These are phyloP conservation scores for Chlamydomonas sphaeroides DNA, from an alignment of 139 green algal genomes.

Conservation along the genomic window DNA sequence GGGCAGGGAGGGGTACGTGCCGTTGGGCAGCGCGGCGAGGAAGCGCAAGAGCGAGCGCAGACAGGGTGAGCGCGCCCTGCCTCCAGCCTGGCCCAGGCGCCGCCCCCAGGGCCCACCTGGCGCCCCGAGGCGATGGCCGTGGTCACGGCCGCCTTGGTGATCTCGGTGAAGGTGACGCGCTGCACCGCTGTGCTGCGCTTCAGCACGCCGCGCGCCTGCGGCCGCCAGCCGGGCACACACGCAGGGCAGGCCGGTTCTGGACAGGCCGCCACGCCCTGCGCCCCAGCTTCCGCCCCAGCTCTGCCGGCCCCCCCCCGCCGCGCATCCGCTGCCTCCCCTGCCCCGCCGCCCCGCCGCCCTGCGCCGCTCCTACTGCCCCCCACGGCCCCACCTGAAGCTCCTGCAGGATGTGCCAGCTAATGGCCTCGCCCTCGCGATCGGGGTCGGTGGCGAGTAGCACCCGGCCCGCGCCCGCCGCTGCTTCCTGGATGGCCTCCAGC, in stretches of 20 bases:
- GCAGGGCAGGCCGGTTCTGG: no score
- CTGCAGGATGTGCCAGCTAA: conserved; percentile 93
- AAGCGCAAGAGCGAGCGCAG: no score
- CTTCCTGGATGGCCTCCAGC: conserved; percentile 54
- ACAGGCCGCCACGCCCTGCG: no score
- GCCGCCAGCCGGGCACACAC: no score
- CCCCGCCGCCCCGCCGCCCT: background rate
- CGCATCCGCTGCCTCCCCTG: background rate
- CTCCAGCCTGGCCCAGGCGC: no score
- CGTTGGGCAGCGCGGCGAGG: no score
- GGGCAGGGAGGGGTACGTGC: background rate
- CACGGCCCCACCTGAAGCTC: conserved; percentile 77
- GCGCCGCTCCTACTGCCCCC: background rate
- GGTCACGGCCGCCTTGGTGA: conserved; percentile 83
- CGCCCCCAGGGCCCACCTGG: conserved; percentile 38
- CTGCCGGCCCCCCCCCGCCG: background rate
- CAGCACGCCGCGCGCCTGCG: conserved; percentile 38
- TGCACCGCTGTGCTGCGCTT: conserved; percentile 26
- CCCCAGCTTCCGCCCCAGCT: background rate
- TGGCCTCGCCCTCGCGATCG: conserved; percentile 96
- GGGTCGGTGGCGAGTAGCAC: conserved; percentile 96
- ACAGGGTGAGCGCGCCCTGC: no score
- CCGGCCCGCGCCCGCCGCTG: conserved; percentile 38
- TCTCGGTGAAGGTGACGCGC: conserved; percentile 86
- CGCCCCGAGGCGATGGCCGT: conserved; percentile 73